Conservation (phyloP, 768 basidiomycete species). For the Hypholoma sublateritium region DNA sequence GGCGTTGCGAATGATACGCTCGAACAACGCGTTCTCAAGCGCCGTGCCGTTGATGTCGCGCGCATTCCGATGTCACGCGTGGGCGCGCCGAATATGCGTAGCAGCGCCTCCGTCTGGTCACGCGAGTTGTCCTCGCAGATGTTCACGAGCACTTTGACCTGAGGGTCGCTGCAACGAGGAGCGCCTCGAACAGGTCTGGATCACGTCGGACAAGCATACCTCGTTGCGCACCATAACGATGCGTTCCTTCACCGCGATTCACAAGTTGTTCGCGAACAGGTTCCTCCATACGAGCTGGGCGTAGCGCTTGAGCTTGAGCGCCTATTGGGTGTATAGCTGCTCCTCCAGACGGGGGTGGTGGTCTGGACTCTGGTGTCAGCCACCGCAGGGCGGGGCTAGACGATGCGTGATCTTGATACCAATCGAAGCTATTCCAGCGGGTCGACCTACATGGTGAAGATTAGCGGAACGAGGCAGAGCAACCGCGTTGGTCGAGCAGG, state of each 20-base stretch:
- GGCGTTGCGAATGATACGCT: slow-evolving; percentile 86
- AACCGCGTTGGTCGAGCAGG: too few species aligned
- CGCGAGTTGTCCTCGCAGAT: slow-evolving; percentile 99
- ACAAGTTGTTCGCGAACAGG: slow-evolving; percentile 54
- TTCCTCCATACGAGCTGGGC: slow-evolving; percentile 79
- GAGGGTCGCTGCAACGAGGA: slow-evolving; percentile 88
- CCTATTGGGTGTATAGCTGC: slow-evolving; percentile 79
- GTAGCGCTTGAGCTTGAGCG: slow-evolving; percentile 84
- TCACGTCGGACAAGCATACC: slow-evolving; percentile 90
- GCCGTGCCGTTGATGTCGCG: slow-evolving; percentile 99
- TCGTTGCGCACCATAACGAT: too few species aligned
- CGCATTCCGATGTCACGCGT: slow-evolving; percentile 86
- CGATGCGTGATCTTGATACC: too few species aligned
- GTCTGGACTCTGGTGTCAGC: slow-evolving; percentile 23
- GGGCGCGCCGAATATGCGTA: slow-evolving; percentile 92
- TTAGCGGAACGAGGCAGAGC: too few species aligned
- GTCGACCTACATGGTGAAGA: too few species aligned
- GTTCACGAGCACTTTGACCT: slow-evolving; percentile 97
- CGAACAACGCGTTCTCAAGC: slow-evolving; percentile 96
- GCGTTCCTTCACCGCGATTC: too few species aligned
- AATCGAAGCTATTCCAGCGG: too few species aligned
- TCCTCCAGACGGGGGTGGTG: slow-evolving; percentile 51
- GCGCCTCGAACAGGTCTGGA: slow-evolving; percentile 94
- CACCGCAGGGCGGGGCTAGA: slow-evolving; percentile 1
- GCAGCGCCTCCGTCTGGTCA: slow-evolving; percentile 96